phyloP scores from a whole-genome alignment of 768 basidiomycete species.

The Lentinula aciculospora region DNA sequence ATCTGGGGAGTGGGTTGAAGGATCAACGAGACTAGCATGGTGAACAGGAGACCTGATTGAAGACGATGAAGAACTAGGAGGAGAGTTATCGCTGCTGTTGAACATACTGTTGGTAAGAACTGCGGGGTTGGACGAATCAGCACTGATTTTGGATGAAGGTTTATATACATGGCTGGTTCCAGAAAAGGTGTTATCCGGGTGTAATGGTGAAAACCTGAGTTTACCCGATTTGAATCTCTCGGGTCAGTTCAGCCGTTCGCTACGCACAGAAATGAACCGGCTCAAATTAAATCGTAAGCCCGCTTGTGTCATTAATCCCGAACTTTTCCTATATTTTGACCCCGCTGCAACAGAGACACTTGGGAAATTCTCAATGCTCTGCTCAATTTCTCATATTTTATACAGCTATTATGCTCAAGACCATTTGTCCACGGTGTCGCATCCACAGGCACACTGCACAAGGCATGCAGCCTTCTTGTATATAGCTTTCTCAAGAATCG shows the following conservation, averaged over 20 bases:
- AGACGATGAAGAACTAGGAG: constrained; percentile 3
- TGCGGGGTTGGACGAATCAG: constrained; percentile 14
- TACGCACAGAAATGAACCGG: neutral
- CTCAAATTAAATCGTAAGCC: neutral
- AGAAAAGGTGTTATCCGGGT: neutral
- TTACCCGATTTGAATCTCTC: neutral
- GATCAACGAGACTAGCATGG: constrained; percentile 54
- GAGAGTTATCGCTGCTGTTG: neutral
- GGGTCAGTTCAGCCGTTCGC: neutral
- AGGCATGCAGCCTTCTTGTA: neutral
- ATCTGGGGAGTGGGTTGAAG: constrained; percentile 55
- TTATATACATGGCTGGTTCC: neutral
- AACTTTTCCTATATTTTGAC: neutral
- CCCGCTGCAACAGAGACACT: neutral
- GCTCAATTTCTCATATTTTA: too few relatives aligned
- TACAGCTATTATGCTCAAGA: too few relatives aligned
- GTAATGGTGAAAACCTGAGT: neutral
- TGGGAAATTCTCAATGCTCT: too few relatives aligned
- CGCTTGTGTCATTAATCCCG: neutral
- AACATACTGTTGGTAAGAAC: neutral
- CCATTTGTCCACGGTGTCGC: too few relatives aligned
- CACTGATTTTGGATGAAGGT: neutral
- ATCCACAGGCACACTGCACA: neutral
- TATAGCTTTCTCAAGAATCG: neutral
- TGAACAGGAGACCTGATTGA: constrained; percentile 26